Conservation (phyloP, 1,139 yeast species). For the Spathaspora sp. region DNA sequence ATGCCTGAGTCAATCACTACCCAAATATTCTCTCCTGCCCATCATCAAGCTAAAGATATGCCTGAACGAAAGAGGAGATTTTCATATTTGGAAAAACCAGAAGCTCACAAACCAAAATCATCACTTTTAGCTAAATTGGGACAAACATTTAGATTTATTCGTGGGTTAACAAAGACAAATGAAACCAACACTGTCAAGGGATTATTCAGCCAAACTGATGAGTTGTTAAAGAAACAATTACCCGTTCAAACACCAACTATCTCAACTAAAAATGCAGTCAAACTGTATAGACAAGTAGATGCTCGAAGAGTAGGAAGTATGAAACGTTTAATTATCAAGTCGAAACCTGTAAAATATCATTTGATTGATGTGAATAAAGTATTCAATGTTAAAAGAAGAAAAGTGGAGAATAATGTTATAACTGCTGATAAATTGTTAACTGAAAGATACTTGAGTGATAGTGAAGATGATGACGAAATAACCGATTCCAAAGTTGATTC, state of each 20-base stretch:
- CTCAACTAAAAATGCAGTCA: slow-evolving; percentile 14
- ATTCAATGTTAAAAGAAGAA: slow-evolving; percentile 32
- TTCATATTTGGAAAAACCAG: slow-evolving; percentile 17
- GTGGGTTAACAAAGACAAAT: slow-evolving; percentile 8
- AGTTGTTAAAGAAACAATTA: slow-evolving; percentile 17
- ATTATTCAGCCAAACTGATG: slow-evolving; percentile 24
- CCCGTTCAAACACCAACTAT: slow-evolving; percentile 3
- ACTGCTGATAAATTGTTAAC: slow-evolving; percentile 18
- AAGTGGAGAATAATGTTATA: slow-evolving; percentile 24
- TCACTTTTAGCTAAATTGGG: slow-evolving; percentile 38
- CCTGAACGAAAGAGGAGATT: slow-evolving; percentile 20
- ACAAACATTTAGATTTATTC: slow-evolving; percentile 36
- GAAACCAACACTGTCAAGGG: slow-evolving; percentile 20
- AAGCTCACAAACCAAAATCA: slow-evolving; percentile 14
- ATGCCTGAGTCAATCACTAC: slow-evolving; percentile 41
- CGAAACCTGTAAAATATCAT: slow-evolving; percentile 45
- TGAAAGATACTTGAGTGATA: slow-evolving; percentile 19
- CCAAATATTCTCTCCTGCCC: slow-evolving; percentile 21
- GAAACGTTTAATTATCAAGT: slow-evolving; percentile 39
- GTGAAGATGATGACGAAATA: slow-evolving; percentile 16
- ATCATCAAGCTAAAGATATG: slow-evolving; percentile 10
- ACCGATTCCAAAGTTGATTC: slow-evolving; percentile 6
- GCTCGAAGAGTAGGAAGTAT: slow-evolving; percentile 22
- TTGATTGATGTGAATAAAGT: slow-evolving; percentile 46
- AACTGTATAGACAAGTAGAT: slow-evolving; percentile 16